Percentiles rank a stretch among this genome's conserved stretches.
Evolutionary conservation across 768 basidiomycete species (phyloP).

Genomic region (Podaxis rugospora): DNA sequence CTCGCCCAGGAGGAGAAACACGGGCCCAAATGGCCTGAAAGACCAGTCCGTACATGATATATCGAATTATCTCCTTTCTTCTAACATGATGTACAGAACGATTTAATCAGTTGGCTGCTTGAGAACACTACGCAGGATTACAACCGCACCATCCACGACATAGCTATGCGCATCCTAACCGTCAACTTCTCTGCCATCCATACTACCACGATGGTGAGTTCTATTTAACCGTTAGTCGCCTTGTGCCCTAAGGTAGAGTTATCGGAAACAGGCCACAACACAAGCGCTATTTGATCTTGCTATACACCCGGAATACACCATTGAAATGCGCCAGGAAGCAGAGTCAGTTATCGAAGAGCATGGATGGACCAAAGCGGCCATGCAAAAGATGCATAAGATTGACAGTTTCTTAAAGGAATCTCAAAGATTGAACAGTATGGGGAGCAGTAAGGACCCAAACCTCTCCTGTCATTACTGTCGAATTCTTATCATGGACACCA

Average conservation of each 20-base stretch:
- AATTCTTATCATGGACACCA: not conserved
- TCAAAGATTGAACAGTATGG: conserved; percentile 11
- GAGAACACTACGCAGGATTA: conserved; percentile 12
- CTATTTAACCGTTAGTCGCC: not conserved
- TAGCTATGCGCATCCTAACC: conserved; percentile 27
- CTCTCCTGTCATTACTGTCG: not conserved
- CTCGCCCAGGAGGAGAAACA: conserved; percentile 11
- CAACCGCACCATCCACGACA: conserved; percentile 8
- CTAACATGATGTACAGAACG: conserved; percentile 6
- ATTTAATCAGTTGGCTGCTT: conserved; percentile 15
- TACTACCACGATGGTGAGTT: conserved; percentile 31
- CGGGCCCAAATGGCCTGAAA: conserved; percentile 13
- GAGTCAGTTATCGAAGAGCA: conserved; percentile 27
- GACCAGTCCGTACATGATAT: not conserved
- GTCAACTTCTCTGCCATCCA: conserved; percentile 39
- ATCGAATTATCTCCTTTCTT: not conserved
- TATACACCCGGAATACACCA: conserved; percentile 25
- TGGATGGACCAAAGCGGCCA: conserved; percentile 30
- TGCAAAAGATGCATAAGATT: conserved; percentile 35
- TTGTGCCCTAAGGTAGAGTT: not conserved
- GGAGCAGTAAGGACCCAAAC: not conserved
- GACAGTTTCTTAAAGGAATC: conserved; percentile 45
- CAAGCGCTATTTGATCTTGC: conserved; percentile 33
- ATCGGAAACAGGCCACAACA: conserved; percentile 26
- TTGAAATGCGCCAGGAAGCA: conserved; percentile 37